Evolutionary conservation across 2,329 filamentous ascomycete species (phyloP), one percentile per base, ranked within the genome.

Genomic region (Cercospora zeina): DNA sequence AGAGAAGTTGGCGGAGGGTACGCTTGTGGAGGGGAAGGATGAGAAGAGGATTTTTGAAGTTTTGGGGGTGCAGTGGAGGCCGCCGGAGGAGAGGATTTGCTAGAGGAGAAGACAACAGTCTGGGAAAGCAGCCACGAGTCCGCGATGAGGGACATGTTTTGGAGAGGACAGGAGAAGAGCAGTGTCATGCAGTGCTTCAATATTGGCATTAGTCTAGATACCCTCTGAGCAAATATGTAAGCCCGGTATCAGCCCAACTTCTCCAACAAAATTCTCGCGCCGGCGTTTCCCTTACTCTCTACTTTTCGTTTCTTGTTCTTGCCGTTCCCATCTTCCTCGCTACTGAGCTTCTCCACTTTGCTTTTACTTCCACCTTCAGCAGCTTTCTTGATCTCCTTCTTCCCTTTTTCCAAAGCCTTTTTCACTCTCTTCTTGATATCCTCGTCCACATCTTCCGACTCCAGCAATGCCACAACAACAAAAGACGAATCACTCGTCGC

Each of bases 401-500:
- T 90, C 69, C 87, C 85, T 78, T 89, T 88, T 79, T 86, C 88
- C 68, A 97, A 78, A 13, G 81, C 84, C 75, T 87, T 86, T 72
- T 87, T 80, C 57, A 96, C 79, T 70, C 89, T 87, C 14, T 83
- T 81, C 70, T 83, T 86, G 69, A 86, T 82, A 27, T 80, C 81
- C 70, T 95, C 95, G 62, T 87, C 86, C 6, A 75, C 68, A 34
- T 76, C 74, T 21, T 84, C 81, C 0, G 89, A 85, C 77, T 97
- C 93, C 4, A 93, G 77, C 67, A 97, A 79, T 14, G 87, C 89
- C 27, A 97, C 84, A 3, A 97, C 83, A 10, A 96, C 90, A 70
- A 96, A 97, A 1, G 90, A 90, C 69, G 91, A 92, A 1, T 88
- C 85, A 0, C 93, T 90, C 0, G 88, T 93, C 0, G 93, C 93